Base-by-base conservation (phyloP, 2,329 filamentous ascomycete species). In the Cephalotrichum gorgonifer region DNA sequence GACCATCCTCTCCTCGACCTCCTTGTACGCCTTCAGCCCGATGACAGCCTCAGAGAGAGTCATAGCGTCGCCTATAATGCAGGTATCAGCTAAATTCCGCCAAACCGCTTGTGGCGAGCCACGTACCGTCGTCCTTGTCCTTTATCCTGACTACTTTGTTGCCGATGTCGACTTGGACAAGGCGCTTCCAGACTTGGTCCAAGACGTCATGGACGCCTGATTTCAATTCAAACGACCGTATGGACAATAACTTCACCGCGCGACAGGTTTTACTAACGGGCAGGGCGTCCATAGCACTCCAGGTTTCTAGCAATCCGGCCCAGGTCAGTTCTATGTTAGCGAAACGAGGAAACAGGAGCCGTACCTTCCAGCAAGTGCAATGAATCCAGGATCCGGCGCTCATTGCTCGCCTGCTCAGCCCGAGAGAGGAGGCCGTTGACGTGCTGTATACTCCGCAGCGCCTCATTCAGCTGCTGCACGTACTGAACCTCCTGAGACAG, bases 141-240 rank as follows among this genome's bases (percentile, higher is more conserved):
- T 43, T 35, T 39, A 48, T 48, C 26, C 5, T 73, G 7, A 93
- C 65, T 43, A 65, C 72, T 8, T 71, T 68, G 8, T 69, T 64
- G 22, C 76, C 69, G 1, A 70, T 63, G 57, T 91, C 79, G 17
- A 89, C 65, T 1, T 72, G 65, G 12, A 95, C 69, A 41, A 91
- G 69, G 0, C 74, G 69, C 51, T 77, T 76, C 88, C 89, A 96
- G n/a, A 82, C 75, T 49, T 73, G 71, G 41, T 79, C 76, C 35
- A 93, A 75, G 8, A 79, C 77, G 38, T 84, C 77, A 50, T 81
- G 76, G 22, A 93, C 75, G 20, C 77, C 73, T 2, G 76, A 73
- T 53, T 82, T 83, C 50, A 95, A 68, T 57, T 83, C 79, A 25
- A 79, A 79, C 2, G 79, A 75, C 53, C 83, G 78, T 42, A 79